A percentile compares a stretch with the other conserved stretches of the same genome.
Evolutionary conservation across 441 rosid species (phyloP).

Genomic region (Corymbia citriodora): DNA sequence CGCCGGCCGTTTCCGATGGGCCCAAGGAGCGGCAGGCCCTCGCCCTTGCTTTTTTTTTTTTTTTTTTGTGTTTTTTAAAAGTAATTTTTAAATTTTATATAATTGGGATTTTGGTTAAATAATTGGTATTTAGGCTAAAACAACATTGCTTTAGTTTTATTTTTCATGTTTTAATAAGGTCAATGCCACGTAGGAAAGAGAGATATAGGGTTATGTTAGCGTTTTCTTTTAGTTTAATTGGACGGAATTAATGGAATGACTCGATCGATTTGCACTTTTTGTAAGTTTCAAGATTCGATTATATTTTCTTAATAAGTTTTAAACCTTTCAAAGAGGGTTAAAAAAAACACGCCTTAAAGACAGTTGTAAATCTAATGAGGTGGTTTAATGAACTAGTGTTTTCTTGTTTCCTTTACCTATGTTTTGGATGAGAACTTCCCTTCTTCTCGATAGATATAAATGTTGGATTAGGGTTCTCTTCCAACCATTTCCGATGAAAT

Average conservation of each 20-base stretch:
- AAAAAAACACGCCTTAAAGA: neutral
- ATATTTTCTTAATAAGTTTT: too few species aligned
- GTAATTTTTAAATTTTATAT: too few species aligned
- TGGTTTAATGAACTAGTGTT: neutral
- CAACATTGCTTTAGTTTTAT: too few species aligned
- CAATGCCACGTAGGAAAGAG: neutral
- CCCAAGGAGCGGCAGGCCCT: accelerated
- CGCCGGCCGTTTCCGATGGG: neutral
- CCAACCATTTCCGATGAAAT: neutral
- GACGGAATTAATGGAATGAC: too few species aligned
- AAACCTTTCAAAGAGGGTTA: neutral
- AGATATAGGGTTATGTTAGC: neutral
- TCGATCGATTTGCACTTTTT: too few species aligned
- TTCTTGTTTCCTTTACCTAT: neutral
- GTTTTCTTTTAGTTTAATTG: neutral
- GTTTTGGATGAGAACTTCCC: neutral
- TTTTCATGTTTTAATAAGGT: too few species aligned
- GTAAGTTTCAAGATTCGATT: too few species aligned
- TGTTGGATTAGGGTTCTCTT: too few species aligned
- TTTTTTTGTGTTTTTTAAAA: too few species aligned
- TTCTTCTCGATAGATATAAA: neutral
- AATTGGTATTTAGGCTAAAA: too few species aligned
- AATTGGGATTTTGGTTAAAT: too few species aligned
- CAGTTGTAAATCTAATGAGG: neutral
- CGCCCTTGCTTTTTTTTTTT: neutral